Conservation (phyloP, 2,329 filamentous ascomycete species). For the Venturia oleaginea region DNA sequence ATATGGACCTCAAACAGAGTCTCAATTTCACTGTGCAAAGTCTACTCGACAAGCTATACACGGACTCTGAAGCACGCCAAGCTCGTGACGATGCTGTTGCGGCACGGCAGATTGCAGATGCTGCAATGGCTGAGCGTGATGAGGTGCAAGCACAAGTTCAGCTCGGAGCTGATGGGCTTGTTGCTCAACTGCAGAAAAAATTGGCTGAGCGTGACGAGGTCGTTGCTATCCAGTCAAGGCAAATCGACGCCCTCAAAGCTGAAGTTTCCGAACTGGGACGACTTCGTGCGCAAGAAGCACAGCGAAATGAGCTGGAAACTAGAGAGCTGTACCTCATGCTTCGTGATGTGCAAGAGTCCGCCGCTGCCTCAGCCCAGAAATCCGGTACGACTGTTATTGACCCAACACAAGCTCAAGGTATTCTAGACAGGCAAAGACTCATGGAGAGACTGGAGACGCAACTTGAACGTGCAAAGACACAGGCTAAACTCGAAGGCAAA, state of each 20-base stretch:
- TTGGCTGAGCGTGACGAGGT: conserved; percentile 87
- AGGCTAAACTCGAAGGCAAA: conserved; percentile 92
- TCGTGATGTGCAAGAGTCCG: conserved; percentile 91
- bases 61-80: conserved; percentile 87
- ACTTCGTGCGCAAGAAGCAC: conserved; percentile 78
- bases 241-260: conserved; percentile 78
- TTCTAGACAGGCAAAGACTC: conserved; percentile 81
- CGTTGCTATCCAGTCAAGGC: conserved; percentile 79
- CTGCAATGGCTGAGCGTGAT: conserved; percentile 91
- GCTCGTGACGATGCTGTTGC: conserved; percentile 87
- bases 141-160: conserved; percentile 86
- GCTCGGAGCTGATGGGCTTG: conserved; percentile 83
- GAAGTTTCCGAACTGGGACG: conserved; percentile 83
- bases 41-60: conserved; percentile 89
- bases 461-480: conserved; percentile 92
- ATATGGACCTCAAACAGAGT: conserved; percentile 96
- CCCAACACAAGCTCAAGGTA: conserved; percentile 75
- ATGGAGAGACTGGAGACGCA: conserved; percentile 94
- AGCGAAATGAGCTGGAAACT: conserved; percentile 91
- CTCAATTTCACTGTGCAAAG: conserved; percentile 96
- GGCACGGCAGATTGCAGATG: conserved; percentile 85
- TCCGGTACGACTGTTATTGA: conserved; percentile 33
- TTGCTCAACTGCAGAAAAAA: conserved; percentile 86
- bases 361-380: conserved; percentile 64
- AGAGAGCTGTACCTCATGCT: conserved; percentile 97